Percentiles rank a stretch among this genome's conserved stretches.
These are phyloP conservation scores for Xylaria cubensis DNA, from an alignment of 495 filamentous ascomycete species.

Conservation along the genomic window DNA sequence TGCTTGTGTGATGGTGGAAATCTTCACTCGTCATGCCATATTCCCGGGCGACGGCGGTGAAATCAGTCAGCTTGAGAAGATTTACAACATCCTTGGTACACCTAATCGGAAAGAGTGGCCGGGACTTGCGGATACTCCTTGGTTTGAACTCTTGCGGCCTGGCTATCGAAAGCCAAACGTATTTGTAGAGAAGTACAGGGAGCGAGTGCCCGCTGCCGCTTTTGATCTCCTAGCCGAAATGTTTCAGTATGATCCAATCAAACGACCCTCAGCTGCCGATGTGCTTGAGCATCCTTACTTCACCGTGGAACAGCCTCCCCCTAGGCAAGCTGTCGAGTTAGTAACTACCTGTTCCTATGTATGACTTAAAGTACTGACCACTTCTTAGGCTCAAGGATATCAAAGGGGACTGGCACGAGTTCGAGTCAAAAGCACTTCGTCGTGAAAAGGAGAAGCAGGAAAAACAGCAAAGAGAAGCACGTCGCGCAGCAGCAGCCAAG, in stretches of 20 bases:
- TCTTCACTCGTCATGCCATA: constrained; percentile 93
- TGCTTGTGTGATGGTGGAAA: constrained; percentile 94
- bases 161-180: constrained; percentile 73
- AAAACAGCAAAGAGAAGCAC: constrained; percentile 75
- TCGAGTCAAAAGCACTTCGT: constrained; percentile 93
- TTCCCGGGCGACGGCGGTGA: constrained; percentile 95
- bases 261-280: constrained; percentile 83
- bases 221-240: constrained; percentile 82
- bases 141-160: constrained; percentile 90
- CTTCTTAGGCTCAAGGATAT: constrained; percentile 73
- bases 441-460: constrained; percentile 88
- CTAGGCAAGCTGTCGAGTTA: constrained; percentile 84
- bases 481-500: constrained; percentile 59
- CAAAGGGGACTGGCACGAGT: constrained; percentile 98
- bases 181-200: constrained; percentile 85
- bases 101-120: constrained; percentile 88
- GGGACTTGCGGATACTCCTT: constrained; percentile 86
- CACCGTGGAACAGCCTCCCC: constrained; percentile 75
- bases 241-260: constrained; percentile 85
- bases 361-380: constrained; percentile 30
- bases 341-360: constrained; percentile 41
- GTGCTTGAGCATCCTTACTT: constrained; percentile 93
- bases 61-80: constrained; percentile 94
- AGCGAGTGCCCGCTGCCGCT: constrained; percentile 72
- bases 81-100: constrained; percentile 90